Evolutionary conservation across 371 early-diverging fungal species (phyloP), one percentile per base, ranked within the genome.

Genomic region (Nematocida sp.): DNA sequence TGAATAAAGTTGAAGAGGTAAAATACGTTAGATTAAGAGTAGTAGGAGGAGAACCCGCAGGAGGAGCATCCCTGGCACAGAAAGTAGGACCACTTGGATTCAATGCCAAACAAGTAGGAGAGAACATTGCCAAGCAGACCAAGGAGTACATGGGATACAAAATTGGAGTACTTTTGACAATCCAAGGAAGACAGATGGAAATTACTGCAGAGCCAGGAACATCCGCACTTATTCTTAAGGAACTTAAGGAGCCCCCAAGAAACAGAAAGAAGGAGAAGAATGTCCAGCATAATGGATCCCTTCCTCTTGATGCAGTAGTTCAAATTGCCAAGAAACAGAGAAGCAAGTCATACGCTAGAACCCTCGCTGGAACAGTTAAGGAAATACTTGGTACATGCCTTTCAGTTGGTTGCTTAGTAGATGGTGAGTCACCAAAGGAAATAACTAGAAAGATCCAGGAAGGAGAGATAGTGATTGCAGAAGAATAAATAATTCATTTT

Each of bases 251-350:
- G 90, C 95, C 98, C 84, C 91, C 92, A 72, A 91, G 98, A 84
- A 97, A 97, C 90, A 92, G 93, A 89, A 97, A 97, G 93, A 98
- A 98, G 93, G 98, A 96, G 89, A 96, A 97, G 92, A 96, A 96
- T 92, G 93, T 81, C 61, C 54, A 86, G 27, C 86, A 86, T 72
- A 73, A 83, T 44, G 89, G 89, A 74, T 61, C 64, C 57, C 20
- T 88, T 20, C 67, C 78, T 42, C 72, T 87, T 56, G 92, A 92
- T 74, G 93, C 94, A 80, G 90, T 99, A 80, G 91, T 95, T 83
- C 94, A 95, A 84, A 91, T 99, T 86, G 99, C 97, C 84, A 93
- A 94, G 87, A 92, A 90, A 88, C 76, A 85, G 39, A 94, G 95
- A 93, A 91, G 92, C 80, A 95, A 94, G 92, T 95, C 95, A 83